Percentiles rank a stretch among this genome's conserved stretches.
phyloP scores from a whole-genome alignment of 768 basidiomycete species.

The Tephrocybe sp. region DNA sequence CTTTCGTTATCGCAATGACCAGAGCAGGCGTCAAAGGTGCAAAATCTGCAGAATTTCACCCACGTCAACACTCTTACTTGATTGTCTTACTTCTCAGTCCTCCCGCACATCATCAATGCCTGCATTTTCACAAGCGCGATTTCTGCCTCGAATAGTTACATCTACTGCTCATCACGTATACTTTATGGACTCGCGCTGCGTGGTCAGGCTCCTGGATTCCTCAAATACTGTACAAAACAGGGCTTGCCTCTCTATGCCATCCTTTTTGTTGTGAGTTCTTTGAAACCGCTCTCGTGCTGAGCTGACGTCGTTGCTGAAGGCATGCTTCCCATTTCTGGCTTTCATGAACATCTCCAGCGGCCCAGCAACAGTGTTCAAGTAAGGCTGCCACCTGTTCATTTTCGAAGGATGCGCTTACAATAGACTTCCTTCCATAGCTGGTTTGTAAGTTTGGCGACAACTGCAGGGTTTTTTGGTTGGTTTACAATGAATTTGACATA shows the following conservation, averaged over 20 bases:
- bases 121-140: constrained; percentile 69
- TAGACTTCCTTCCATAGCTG: constrained; percentile 35
- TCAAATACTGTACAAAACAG: constrained; percentile 43
- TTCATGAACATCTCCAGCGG: constrained; percentile 68
- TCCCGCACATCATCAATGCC: constrained; percentile 73
- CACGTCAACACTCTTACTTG: neutral
- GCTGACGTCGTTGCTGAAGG: constrained; percentile 9
- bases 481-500: constrained; percentile 68
- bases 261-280: constrained; percentile 27
- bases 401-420: neutral
- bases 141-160: constrained; percentile 66
- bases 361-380: constrained; percentile 57
- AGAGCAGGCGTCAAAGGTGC: constrained; percentile 66
- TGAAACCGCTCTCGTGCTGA: neutral
- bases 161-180: constrained; percentile 54
- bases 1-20: constrained; percentile 81
- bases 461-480: constrained; percentile 71
- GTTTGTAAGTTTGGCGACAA: constrained; percentile 68
- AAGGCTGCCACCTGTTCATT: constrained; percentile 1
- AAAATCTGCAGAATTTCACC: neutral
- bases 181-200: constrained; percentile 51
- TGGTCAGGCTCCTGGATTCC: constrained; percentile 44
- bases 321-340: constrained; percentile 44
- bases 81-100: constrained; percentile 28
- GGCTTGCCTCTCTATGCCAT: constrained; percentile 46